These are phyloP conservation scores for Aspergillus neotritici DNA, from an alignment of 2,329 filamentous ascomycete genomes.

Conservation along the genomic window DNA sequence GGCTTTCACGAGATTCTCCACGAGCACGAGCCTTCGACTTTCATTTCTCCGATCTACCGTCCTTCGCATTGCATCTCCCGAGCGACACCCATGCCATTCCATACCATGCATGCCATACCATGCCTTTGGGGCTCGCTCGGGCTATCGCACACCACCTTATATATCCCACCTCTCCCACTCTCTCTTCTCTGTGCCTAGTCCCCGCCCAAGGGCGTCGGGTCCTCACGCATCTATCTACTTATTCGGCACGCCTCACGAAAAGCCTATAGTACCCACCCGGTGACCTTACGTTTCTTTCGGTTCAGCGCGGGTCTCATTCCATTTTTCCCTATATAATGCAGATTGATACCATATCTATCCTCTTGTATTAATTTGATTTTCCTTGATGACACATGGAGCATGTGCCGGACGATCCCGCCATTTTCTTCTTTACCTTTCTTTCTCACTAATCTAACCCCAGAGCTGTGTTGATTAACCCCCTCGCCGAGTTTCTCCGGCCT, in stretches of 20 bases:
- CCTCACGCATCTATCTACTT: slow-evolving; percentile 7
- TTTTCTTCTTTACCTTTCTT: slow-evolving; percentile 9
- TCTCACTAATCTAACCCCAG: slow-evolving; percentile 1
- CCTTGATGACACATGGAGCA: slow-evolving; percentile 4
- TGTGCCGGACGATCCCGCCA: background rate
- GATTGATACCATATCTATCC: slow-evolving; percentile 34
- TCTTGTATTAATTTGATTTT: slow-evolving; percentile 19
- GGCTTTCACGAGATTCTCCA: slow-evolving; percentile 15
- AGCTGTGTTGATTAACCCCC: background rate
- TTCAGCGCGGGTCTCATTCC: slow-evolving; percentile 20
- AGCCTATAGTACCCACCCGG: slow-evolving; percentile 11
- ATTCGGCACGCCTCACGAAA: slow-evolving; percentile 9
- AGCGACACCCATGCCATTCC: slow-evolving; percentile 15
- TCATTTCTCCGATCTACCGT: slow-evolving; percentile 18
- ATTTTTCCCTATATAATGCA: slow-evolving; percentile 21
- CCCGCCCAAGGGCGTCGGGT: slow-evolving; percentile 15
- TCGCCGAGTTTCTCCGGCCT: no score
- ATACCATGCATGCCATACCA: slow-evolving; percentile 1
- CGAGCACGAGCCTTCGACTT: slow-evolving; percentile 14
- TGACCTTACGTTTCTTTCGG: slow-evolving; percentile 18
- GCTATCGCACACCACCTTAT: background rate
- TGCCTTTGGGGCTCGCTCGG: slow-evolving; percentile 2
- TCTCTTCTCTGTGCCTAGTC: slow-evolving; percentile 10
- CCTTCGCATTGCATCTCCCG: slow-evolving; percentile 21
- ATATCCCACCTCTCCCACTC: background rate